Evolutionary conservation across 176 grass and related monocot species (phyloP).

Genomic region (Bothriochloa decipiens): DNA sequence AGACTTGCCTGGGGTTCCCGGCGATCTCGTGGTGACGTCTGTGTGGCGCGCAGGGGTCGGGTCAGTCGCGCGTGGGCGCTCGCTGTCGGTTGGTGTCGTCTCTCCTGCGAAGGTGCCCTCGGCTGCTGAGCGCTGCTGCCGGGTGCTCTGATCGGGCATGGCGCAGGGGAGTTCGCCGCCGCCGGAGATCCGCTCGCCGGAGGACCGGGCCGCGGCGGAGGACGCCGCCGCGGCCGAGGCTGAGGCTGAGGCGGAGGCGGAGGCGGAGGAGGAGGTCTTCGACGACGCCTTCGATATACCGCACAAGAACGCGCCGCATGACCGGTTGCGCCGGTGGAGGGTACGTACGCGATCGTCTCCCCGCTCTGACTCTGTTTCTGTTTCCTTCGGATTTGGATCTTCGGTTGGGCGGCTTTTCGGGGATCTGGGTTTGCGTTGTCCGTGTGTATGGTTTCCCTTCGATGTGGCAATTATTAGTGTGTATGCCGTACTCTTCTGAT

Average conservation of each 20-base stretch:
- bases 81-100: conserved; percentile 44
- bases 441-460: neutral
- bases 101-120: conserved; percentile 40
- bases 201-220: conserved; percentile 14
- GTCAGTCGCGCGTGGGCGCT: neutral
- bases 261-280: conserved; percentile 33
- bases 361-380: neutral
- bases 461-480: neutral
- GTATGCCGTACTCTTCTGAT: neutral
- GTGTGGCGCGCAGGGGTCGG: neutral
- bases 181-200: conserved; percentile 60
- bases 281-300: conserved; percentile 81
- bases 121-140: neutral
- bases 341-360: conserved; percentile 40
- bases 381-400: neutral
- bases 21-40: conserved; percentile 11
- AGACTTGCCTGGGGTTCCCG: neutral
- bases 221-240: neutral
- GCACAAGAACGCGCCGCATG: conserved; percentile 70
- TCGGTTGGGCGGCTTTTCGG: neutral
- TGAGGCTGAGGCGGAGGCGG: conserved; percentile 4
- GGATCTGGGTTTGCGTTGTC: neutral
- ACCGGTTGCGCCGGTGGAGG: conserved; percentile 72
- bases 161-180: conserved; percentile 42
- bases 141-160: conserved; percentile 31